A percentile compares a stretch with the other conserved stretches of the same genome.
phyloP scores from a whole-genome alignment of 495 filamentous ascomycete species.

The Neurospora tetraspora region DNA sequence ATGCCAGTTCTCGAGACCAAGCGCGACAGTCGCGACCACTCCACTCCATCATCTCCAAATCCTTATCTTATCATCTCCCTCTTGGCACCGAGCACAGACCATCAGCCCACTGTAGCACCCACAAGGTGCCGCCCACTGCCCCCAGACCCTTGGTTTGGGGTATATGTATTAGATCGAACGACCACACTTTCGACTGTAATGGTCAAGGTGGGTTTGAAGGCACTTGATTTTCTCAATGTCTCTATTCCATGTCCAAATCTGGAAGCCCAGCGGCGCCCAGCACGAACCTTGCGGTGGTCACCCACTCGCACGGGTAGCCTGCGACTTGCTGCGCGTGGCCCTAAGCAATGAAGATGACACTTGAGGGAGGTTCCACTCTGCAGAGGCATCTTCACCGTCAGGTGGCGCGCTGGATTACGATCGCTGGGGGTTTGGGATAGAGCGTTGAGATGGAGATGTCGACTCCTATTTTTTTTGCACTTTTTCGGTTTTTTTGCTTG shows the following conservation, averaged over 20 bases:
- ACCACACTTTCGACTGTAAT: slow-evolving; percentile 31
- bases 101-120: neutral
- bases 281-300: slow-evolving; percentile 42
- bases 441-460: slow-evolving; percentile 37
- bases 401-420: slow-evolving; percentile 44
- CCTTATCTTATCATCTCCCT: neutral
- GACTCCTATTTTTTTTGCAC: slow-evolving; percentile 32
- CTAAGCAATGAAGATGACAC: slow-evolving; percentile 41
- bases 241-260: slow-evolving; percentile 33
- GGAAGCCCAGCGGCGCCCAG: slow-evolving; percentile 41
- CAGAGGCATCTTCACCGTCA: slow-evolving; percentile 44
- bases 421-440: slow-evolving; percentile 39
- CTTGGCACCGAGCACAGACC: neutral
- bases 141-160: neutral
- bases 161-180: slow-evolving; percentile 15
- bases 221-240: slow-evolving; percentile 33
- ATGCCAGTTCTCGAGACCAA: neutral
- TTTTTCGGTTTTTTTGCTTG: slow-evolving; percentile 1
- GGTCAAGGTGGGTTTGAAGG: slow-evolving; percentile 37
- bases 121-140: neutral
- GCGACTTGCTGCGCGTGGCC: slow-evolving; percentile 33
- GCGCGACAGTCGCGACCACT: neutral
- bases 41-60: neutral
- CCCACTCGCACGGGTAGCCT: slow-evolving; percentile 41
- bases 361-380: slow-evolving; percentile 44